phyloP scores from a whole-genome alignment of 352 stramenopile genomes.

The Albugo candida region DNA sequence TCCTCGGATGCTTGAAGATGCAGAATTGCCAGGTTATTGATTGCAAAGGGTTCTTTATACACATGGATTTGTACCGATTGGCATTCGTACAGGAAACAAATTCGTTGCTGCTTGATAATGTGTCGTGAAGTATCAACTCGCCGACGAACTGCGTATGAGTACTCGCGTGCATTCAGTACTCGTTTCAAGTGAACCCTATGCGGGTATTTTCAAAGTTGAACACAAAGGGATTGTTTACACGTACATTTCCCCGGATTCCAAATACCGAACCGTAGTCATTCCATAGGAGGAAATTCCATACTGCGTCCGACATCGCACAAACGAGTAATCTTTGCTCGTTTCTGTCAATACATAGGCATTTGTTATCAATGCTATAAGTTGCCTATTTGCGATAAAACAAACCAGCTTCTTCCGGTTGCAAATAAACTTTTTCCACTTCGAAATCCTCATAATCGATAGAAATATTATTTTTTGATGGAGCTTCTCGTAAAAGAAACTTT shows the following conservation, averaged over 20 bases:
- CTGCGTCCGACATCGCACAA: constrained; percentile 67
- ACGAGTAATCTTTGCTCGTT: constrained; percentile 71
- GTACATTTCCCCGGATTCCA: constrained; percentile 57
- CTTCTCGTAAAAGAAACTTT: constrained; percentile 48
- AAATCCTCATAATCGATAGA: constrained; percentile 72
- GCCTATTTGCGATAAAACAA: constrained; percentile 1
- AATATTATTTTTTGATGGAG: constrained; percentile 17
- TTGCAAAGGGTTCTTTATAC: constrained; percentile 53
- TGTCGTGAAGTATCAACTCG: constrained; percentile 37
- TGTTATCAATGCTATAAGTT: background rate
- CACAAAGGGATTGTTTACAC: constrained; percentile 4
- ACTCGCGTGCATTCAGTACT: constrained; percentile 61
- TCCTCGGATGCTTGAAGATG: constrained; percentile 54
- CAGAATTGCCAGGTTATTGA: constrained; percentile 43
- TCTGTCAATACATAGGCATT: constrained; percentile 10
- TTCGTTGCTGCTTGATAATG: constrained; percentile 76
- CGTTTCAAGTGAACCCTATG: constrained; percentile 63
- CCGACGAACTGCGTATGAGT: constrained; percentile 67
- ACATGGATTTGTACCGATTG: constrained; percentile 76
- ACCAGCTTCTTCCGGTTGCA: constrained; percentile 48
- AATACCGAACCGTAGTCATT: constrained; percentile 72
- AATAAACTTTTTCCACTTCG: constrained; percentile 73
- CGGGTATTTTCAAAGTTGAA: background rate
- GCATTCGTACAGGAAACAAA: constrained; percentile 74
- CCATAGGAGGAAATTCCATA: constrained; percentile 67